Conservation (phyloP, 352 stramenopile genomes). For the Globisporangium barbulae region DNA sequence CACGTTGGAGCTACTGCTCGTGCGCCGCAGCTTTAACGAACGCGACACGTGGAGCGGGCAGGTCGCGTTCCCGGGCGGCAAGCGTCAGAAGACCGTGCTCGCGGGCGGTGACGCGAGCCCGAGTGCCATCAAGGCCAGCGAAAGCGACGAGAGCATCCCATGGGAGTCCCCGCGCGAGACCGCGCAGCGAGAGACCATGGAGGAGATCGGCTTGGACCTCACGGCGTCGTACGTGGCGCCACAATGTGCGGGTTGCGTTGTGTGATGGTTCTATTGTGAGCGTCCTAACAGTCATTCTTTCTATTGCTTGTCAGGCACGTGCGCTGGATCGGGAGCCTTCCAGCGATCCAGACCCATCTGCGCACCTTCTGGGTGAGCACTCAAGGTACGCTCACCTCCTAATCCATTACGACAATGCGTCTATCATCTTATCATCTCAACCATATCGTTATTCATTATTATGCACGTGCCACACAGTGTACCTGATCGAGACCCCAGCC, state of each 20-base stretch:
- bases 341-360: slow-evolving; percentile 57
- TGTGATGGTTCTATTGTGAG: slow-evolving; percentile 3
- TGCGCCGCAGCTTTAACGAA: slow-evolving; percentile 70
- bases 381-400: slow-evolving; percentile 34
- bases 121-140: slow-evolving; percentile 24
- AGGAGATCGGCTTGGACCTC: slow-evolving; percentile 81
- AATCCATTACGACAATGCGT: too few relatives aligned
- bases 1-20: slow-evolving; percentile 72
- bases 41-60: slow-evolving; percentile 82
- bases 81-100: slow-evolving; percentile 39
- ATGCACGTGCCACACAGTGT: slow-evolving; percentile 42
- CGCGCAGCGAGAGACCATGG: slow-evolving; percentile 70
- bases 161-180: slow-evolving; percentile 74
- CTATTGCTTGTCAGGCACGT: slow-evolving; percentile 37
- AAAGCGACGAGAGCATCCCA: slow-evolving; percentile 35
- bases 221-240: slow-evolving; percentile 34
- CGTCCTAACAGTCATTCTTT: background rate
- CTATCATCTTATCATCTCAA: background rate
- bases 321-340: slow-evolving; percentile 62
- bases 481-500: slow-evolving; percentile 54
- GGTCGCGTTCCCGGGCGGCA: slow-evolving; percentile 75
- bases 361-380: slow-evolving; percentile 63
- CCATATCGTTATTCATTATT: background rate
- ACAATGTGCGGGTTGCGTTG: slow-evolving; percentile 7
- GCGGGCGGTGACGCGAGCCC: slow-evolving; percentile 2